phyloP scores from a whole-genome alignment of 176 grass and related monocot genomes.

The Juncus inflexus region DNA sequence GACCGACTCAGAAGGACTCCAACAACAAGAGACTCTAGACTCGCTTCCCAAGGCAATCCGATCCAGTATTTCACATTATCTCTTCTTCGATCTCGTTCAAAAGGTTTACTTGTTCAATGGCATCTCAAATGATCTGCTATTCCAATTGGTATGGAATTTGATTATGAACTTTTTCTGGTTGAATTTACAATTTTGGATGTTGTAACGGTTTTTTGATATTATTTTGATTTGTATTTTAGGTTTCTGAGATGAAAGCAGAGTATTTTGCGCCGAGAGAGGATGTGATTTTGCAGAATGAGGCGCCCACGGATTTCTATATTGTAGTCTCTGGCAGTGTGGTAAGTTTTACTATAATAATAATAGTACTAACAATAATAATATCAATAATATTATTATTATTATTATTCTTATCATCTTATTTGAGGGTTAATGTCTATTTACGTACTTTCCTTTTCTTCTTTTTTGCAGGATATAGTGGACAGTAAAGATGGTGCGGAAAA shows the following conservation, averaged over 20 bases:
- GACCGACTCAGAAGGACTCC: conserved; percentile 96
- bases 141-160: conserved; percentile 63
- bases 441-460: background rate
- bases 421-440: conserved; percentile 27
- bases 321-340: conserved; percentile 75
- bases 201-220: background rate
- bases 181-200: background rate
- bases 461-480: conserved; percentile 75
- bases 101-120: conserved; percentile 68
- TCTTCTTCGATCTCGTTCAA: conserved; percentile 76
- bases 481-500: conserved; percentile 40
- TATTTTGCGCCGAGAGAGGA: conserved; percentile 99
- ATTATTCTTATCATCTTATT: conserved; percentile 9
- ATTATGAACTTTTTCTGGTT: too few species aligned
- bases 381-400: too few species aligned
- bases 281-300: conserved; percentile 95
- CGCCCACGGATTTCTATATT: conserved; percentile 97
- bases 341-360: conserved; percentile 19
- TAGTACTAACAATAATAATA: background rate
- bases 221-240: conserved; percentile 30
- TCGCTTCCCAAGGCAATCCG: conserved; percentile 85
- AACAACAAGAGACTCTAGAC: conserved; percentile 95
- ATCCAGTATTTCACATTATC: conserved; percentile 92
- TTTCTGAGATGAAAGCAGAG: conserved; percentile 98
- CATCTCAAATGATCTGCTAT: conserved; percentile 83